Conservation (phyloP, 2,329 filamentous ascomycete species). For the Orbilia quercus region DNA sequence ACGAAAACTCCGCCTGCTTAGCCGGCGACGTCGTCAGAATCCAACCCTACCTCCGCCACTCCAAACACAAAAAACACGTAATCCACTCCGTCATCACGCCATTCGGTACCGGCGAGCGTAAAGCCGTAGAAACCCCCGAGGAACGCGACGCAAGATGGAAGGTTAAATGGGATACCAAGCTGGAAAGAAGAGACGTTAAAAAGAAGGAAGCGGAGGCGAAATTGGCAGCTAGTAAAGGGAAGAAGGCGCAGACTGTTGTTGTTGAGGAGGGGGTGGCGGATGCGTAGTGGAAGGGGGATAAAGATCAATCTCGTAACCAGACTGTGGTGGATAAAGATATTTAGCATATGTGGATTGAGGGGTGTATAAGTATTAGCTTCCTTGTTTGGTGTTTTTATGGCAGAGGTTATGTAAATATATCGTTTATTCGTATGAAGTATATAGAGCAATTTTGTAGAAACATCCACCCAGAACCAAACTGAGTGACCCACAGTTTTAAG, state of each 20-base stretch:
- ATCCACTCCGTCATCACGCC: slow-evolving; percentile 80
- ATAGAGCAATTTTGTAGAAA: neutral
- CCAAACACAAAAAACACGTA: slow-evolving; percentile 76
- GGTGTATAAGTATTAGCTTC: no score
- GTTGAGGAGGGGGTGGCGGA: slow-evolving; percentile 32
- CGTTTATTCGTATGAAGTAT: neutral
- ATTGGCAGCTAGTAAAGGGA: slow-evolving; percentile 60
- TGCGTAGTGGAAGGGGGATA: neutral
- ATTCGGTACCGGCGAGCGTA: slow-evolving; percentile 72
- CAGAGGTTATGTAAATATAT: neutral
- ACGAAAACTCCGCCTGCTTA: slow-evolving; percentile 78
- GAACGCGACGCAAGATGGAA: slow-evolving; percentile 69
- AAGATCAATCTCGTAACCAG: no score
- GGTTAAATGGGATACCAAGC: slow-evolving; percentile 70
- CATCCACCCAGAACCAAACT: neutral
- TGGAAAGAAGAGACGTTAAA: slow-evolving; percentile 62
- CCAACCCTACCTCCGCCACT: slow-evolving; percentile 73
- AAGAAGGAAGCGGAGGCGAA: slow-evolving; percentile 57
- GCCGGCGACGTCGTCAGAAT: slow-evolving; percentile 81
- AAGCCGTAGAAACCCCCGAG: slow-evolving; percentile 73
- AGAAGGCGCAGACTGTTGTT: slow-evolving; percentile 59
- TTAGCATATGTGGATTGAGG: no score
- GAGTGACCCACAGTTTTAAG: no score
- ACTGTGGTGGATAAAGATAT: no score
- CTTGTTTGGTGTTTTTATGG: no score